Conservation (phyloP, 2,329 filamentous ascomycete species). For the Calycina herbarum region DNA sequence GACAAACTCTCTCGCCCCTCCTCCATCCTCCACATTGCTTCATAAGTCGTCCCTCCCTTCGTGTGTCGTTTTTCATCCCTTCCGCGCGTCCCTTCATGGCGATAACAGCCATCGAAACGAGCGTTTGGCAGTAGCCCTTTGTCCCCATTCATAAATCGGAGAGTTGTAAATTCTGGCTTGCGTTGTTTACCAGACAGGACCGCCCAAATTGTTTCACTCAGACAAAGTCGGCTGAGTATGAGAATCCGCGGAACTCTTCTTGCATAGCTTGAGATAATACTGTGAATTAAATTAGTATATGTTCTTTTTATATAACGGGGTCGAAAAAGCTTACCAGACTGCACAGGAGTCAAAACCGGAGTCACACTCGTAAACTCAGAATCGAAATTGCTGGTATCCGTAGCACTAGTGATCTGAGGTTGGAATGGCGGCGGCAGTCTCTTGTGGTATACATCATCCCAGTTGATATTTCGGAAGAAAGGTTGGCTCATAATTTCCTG, state of each 20-base stretch:
- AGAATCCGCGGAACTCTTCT: conserved; percentile 98
- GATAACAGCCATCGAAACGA: not conserved
- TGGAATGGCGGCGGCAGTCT: conserved; percentile 84
- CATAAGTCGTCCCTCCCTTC: not conserved
- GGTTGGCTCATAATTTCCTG: conserved; percentile 99
- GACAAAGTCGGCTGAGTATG: conserved; percentile 57
- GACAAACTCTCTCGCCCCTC: not conserved
- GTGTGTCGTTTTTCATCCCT: not conserved
- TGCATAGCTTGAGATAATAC: conserved; percentile 98
- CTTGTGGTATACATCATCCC: conserved; percentile 99
- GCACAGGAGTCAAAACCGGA: conserved; percentile 92
- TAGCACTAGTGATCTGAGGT: conserved; percentile 85
- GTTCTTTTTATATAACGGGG: not conserved
- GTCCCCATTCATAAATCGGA: not conserved
- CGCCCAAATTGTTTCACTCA: conserved; percentile 24
- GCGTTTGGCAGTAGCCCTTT: not conserved
- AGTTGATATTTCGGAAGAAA: conserved; percentile 97
- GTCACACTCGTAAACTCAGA: conserved; percentile 98
- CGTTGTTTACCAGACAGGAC: not conserved
- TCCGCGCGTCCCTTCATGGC: not conserved
- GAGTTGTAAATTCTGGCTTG: not conserved
- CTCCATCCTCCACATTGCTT: not conserved
- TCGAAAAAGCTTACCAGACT: conserved; percentile 72
- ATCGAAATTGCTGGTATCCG: conserved; percentile 99
- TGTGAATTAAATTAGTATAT: conserved; percentile 40